A percentile compares a stretch with the other conserved stretches of the same genome.
These are phyloP conservation scores for Porphyridium purpureum DNA, from an alignment of 23 red algal species.

Conservation along the genomic window DNA sequence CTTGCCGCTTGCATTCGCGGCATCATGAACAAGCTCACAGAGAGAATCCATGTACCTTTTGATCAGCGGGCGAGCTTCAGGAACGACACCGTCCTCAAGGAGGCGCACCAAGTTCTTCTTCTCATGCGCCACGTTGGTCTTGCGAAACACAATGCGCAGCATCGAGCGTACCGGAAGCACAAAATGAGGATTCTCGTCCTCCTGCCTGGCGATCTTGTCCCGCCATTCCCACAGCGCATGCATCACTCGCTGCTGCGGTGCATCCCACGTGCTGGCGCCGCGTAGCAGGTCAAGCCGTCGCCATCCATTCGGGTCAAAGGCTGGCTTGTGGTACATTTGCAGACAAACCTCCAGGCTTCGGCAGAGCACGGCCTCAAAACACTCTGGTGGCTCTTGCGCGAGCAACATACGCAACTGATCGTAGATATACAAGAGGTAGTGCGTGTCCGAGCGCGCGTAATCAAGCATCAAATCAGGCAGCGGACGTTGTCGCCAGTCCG, in stretches of 20 bases:
- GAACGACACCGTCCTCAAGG: no score
- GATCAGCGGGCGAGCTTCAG: no score
- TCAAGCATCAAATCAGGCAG: slow-evolving; percentile 53
- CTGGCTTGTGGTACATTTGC: slow-evolving; percentile 20
- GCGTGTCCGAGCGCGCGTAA: slow-evolving; percentile 90
- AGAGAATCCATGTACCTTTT: no score
- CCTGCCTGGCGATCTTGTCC: slow-evolving; percentile 51
- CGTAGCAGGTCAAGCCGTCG: slow-evolving; percentile 16
- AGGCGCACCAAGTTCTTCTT: no score
- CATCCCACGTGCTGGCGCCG: slow-evolving; percentile 14
- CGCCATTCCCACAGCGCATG: slow-evolving; percentile 59
- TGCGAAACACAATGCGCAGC: no score
- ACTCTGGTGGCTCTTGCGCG: slow-evolving; percentile 13
- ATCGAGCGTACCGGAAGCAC: no score
- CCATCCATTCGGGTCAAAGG: slow-evolving; percentile 14
- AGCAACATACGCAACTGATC: slow-evolving; percentile 49
- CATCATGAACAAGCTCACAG: no score
- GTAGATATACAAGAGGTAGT: slow-evolving; percentile 91
- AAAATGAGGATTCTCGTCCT: slow-evolving; percentile 74
- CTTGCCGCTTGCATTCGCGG: no score
- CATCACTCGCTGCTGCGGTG: slow-evolving; percentile 27
- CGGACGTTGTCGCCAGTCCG: slow-evolving; percentile 88
- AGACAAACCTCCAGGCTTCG: slow-evolving; percentile 8
- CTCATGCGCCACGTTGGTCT: no score
- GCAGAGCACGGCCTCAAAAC: slow-evolving; percentile 18